Percentiles rank a stretch among this genome's conserved stretches.
Conservation (phyloP, 306 rosid species). For the Pterocarpus santalinus region DNA sequence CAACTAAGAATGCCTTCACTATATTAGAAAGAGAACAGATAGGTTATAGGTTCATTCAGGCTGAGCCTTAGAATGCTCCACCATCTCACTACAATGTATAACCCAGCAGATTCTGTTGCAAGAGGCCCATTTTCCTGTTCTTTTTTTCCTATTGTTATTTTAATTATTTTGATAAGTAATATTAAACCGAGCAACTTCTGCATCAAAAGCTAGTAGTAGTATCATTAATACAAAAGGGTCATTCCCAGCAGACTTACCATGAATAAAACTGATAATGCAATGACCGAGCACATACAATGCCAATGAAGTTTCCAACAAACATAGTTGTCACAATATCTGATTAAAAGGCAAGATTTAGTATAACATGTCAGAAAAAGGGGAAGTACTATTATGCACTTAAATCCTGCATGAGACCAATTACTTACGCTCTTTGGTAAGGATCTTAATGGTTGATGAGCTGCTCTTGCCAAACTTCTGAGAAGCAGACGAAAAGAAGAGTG, state of each 20-base stretch:
- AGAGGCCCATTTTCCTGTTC: background rate
- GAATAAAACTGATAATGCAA: slow-evolving; percentile 96
- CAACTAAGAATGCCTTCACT: background rate
- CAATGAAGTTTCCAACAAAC: slow-evolving; percentile 94
- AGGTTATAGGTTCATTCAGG: background rate
- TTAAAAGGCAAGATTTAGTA: slow-evolving; percentile 41
- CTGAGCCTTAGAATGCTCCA: background rate
- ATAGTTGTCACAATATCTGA: slow-evolving; percentile 92
- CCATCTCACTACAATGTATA: slow-evolving; percentile 2
- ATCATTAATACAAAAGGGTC: slow-evolving; percentile 11
- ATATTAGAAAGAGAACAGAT: slow-evolving; percentile 24
- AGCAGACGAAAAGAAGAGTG: slow-evolving; percentile 59
- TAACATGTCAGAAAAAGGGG: slow-evolving; percentile 15
- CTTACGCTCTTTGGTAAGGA: slow-evolving; percentile 79
- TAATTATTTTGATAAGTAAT: slow-evolving; percentile 5
- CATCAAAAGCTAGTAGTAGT: slow-evolving; percentile 26
- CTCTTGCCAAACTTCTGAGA: slow-evolving; percentile 46
- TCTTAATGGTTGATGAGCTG: slow-evolving; percentile 63
- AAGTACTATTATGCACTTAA: slow-evolving; percentile 27
- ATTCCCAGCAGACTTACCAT: slow-evolving; percentile 71
- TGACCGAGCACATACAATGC: slow-evolving; percentile 89
- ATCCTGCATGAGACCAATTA: slow-evolving; percentile 28
- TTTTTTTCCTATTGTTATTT: background rate
- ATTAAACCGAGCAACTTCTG: slow-evolving; percentile 27
- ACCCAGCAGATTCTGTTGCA: slow-evolving; percentile 1